Evolutionary conservation across 208 protist genomes (phyloP), one percentile per base, ranked within the genome.

Genomic region (Jaenimonas drosophilae): DNA sequence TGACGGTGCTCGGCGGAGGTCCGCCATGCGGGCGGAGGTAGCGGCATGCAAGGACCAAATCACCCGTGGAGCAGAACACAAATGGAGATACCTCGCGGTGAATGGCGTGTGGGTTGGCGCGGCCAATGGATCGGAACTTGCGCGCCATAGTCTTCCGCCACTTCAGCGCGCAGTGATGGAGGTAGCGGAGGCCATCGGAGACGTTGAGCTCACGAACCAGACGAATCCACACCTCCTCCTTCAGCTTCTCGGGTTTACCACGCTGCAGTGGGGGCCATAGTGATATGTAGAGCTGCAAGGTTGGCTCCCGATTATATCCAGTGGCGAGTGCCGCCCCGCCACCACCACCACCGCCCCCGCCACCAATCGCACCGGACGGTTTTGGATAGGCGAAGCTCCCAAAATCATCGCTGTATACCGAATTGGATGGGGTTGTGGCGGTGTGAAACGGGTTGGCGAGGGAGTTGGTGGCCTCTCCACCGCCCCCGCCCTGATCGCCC

Each of bases 281-380:
- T 16, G 82, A 71, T n/a, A 91, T 21, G 59, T 88, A 91, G 26
- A 91, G 49, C 59, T 87, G 76, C 20, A 91, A 49, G 9, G 75
- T 76, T 2, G 82, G 62, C 27, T 54, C 49, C 38, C 17, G 11
- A 28, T 21, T 50, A 45, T 25, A 32, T 39, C 11, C 47, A 43
- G 6, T 16, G n/a, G 37, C 17, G 5, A 39, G n/a, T 29, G 16
- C 30, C 45, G 14, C 52, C 37, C 14, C 9, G 34, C 27, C 40
- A 25, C 4, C 14, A 16, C 31, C 31, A 11, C 16, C 9, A 6
- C 16, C 23, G 37, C 19, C 19, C 16, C 37, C 19, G 7, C 37
- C 37, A 7, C 37, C 37, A 7, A 11, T 6, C 14, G 16, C 7
- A 6, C 37, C 37, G 11, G 31, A 34, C n/a, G n/a, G n/a, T n/a